phyloP scores from a whole-genome alignment of 225 moss, liverwort and hornwort genomes.

The Physcomitrium patens region DNA sequence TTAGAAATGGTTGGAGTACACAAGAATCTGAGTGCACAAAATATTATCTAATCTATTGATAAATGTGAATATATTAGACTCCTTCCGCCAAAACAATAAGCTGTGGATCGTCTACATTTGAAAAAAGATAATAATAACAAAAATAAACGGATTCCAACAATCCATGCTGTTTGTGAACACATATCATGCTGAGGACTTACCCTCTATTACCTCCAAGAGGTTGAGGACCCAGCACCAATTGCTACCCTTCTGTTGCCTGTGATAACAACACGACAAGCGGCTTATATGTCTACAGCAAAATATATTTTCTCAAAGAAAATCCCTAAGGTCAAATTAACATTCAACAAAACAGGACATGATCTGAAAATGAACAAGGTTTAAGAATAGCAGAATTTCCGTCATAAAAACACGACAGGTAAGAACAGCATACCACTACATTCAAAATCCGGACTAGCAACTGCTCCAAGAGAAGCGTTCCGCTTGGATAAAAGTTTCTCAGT shows the following conservation, averaged over 20 bases:
- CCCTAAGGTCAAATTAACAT: conserved; percentile 10
- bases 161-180: conserved; percentile 18
- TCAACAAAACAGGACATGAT: background rate
- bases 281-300: conserved; percentile 28
- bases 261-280: conserved; percentile 33
- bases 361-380: background rate
- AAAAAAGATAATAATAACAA: too few species aligned
- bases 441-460: conserved; percentile 34
- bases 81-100: background rate
- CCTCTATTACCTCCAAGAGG: conserved; percentile 49
- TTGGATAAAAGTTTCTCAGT: conserved; percentile 36
- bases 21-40: conserved; percentile 20
- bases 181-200: conserved; percentile 35
- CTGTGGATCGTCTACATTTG: background rate
- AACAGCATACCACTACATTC: conserved; percentile 37
- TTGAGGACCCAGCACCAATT: conserved; percentile 48
- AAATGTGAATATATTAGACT: too few species aligned
- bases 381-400: background rate
- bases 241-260: conserved; percentile 53
- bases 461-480: conserved; percentile 32
- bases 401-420: background rate
- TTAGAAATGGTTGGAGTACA: conserved; percentile 13
- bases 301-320: conserved; percentile 9
- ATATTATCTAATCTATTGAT: background rate
- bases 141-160: conserved; percentile 14